Conservation (phyloP, 1,284 basidiomycete species). For the Trichosporon sp. region DNA sequence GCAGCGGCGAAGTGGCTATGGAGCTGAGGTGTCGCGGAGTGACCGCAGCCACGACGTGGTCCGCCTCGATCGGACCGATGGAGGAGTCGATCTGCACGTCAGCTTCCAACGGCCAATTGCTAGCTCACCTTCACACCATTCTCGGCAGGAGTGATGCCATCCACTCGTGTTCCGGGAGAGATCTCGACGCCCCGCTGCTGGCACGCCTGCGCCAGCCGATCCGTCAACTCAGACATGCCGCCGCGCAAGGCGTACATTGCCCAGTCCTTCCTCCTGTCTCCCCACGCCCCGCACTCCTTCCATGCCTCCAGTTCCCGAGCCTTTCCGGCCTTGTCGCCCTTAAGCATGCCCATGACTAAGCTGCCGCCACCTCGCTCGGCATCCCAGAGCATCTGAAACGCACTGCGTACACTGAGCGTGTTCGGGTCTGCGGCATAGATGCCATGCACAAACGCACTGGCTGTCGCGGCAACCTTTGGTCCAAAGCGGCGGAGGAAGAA, state of each 20-base stretch:
- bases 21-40: constrained; percentile 35
- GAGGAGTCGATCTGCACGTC: constrained; percentile 1
- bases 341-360: constrained; percentile 68
- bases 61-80: background rate
- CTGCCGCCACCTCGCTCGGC: constrained; percentile 68
- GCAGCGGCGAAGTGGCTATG: constrained; percentile 54
- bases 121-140: constrained; percentile 24
- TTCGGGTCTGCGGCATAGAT: constrained; percentile 88
- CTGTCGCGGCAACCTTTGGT: constrained; percentile 69
- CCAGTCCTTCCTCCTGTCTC: constrained; percentile 44
- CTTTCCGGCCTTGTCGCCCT: constrained; percentile 30
- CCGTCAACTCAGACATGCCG: constrained; percentile 72
- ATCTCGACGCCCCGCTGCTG: constrained; percentile 24
- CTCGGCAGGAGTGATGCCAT: constrained; percentile 11
- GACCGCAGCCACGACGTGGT: constrained; percentile 44
- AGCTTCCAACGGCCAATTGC: background rate
- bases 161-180: background rate
- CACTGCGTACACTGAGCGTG: constrained; percentile 70
- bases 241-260: constrained; percentile 57
- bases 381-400: constrained; percentile 74
- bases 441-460: constrained; percentile 85
- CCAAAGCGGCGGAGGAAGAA: constrained; percentile 81
- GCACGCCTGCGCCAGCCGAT: constrained; percentile 60
- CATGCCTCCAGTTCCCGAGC: constrained; percentile 27
- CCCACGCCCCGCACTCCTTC: constrained; percentile 33